Evolutionary conservation across 2,329 filamentous ascomycete species (phyloP), one percentile per base, ranked within the genome.

Genomic region (Penicillium janthinellum): DNA sequence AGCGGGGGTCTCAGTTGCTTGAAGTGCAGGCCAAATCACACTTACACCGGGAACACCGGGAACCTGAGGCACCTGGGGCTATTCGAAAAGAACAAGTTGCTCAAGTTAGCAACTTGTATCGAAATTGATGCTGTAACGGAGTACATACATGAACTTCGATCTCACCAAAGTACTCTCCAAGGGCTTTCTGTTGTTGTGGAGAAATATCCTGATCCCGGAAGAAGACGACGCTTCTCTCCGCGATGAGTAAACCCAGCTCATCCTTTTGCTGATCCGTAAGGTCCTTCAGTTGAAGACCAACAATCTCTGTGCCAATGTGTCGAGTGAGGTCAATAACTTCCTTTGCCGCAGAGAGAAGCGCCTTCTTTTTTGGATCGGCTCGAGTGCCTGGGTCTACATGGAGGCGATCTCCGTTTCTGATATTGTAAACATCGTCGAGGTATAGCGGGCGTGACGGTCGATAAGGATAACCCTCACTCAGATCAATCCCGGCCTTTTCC

Each of bases 1-100:
- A 4, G 87, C 83, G 2, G 79, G 71, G 1, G 77, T 72, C 70
- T 91, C 88, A 0, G 84, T 87, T 0, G 86, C 87, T 70, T 82
- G 80, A 0, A 91, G 81, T 37, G 83, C 88, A 0, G 89, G 89
- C 89, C 88, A 91, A 50, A 91, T 88, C 5, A 90, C 86, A 0
- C 82, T 84, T 1, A 87, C 85, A 0, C 88, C 88, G 0, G 81
- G 79, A 0, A 90, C 77, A 1, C 88, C 89, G 0, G 89, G 89
- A 0, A 91, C 88, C 47, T 90, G 86, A 0, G 89, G 84, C 0
- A 85, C 86, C 84, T 91, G 88, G 0, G 89, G 88, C 85, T 90
- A 56, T 35, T 22, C 17, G 10, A 25, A 14, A 39, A 37, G 17
- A 4, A 38, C 25, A 31, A 20, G 31, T 14, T 17, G 10, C 15